Base-by-base conservation (phyloP, 2,329 filamentous ascomycete genomes). In the Drechslerella coelobrocha region DNA sequence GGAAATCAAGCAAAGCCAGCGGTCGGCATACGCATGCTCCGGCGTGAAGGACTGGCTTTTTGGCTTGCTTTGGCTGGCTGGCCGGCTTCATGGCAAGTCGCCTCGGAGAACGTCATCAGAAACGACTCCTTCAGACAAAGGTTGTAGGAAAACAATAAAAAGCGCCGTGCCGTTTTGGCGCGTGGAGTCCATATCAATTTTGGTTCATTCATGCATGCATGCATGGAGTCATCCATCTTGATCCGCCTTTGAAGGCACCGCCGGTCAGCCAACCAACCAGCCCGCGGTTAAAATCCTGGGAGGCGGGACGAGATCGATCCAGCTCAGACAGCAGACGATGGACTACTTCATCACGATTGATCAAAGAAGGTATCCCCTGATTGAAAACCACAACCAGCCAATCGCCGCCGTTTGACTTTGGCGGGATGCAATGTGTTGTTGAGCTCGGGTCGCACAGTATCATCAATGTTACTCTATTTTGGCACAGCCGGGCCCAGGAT, bases 231-330 rank as follows among this genome's bases (percentile, higher is more conserved):
- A 66, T 66, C 51, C 51, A 57, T 66, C 29, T 55, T 54, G 61
- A 66, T 54, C 61, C 48, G 41, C 41, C 41, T 19, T 45, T 21
- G 41, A 45, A 75, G 72, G 62, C 8, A 73, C 75, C 27, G 79
- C 80, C 24, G 62, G 75, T 62, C 81, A 81, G 74, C 75, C 39
- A 43, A 78, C 80, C 62, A 74, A 51, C 34, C 34, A 39, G 34
- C 34, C 34, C 34, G 34, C 34, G 34, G 34, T 39, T 39, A 39
- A 39, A 39, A 39, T 39, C 12, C 34, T 34, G 29, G 29, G 29
- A 34, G 29, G 12, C 29, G 34, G 34, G 34, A 39, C n/a, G n/a
- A 39, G 34, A 39, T 39, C 34, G 34, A 39, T 39, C 4, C 34
- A 39, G 5, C 34, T 39, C 34, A 34, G 12, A 34, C 29, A 12